Evolutionary conservation across 2,329 filamentous ascomycete species (phyloP).

Genomic region (Calonectria leucothoes): DNA sequence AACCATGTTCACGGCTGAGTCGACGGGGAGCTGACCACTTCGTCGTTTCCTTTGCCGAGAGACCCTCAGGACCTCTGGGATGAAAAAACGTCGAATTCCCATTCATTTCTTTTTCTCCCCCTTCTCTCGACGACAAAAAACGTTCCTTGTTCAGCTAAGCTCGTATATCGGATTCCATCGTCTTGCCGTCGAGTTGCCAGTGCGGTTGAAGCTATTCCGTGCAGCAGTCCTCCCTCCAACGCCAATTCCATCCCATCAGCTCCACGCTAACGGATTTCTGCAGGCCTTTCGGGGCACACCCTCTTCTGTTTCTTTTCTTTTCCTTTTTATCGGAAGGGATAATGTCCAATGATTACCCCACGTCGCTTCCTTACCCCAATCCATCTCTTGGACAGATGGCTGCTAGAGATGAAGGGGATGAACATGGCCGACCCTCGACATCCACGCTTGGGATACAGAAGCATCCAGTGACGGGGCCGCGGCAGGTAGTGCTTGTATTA

Average conservation of each 20-base stretch:
- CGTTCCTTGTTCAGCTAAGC: not conserved
- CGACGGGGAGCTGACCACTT: conserved; percentile 4
- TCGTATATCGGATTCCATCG: too few species aligned
- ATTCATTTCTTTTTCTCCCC: conserved; percentile 1
- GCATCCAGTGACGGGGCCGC: conserved; percentile 38
- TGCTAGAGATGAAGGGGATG: conserved; percentile 24
- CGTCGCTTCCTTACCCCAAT: conserved; percentile 50
- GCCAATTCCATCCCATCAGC: not conserved
- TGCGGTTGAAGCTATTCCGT: not conserved
- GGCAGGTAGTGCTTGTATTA: conserved; percentile 48
- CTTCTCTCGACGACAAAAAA: not conserved
- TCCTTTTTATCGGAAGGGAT: conserved; percentile 4
- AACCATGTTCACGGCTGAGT: conserved; percentile 30
- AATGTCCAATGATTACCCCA: conserved; percentile 43
- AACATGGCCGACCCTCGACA: conserved; percentile 3
- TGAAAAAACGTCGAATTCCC: conserved; percentile 27
- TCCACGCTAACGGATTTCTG: not conserved
- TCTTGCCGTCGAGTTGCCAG: not conserved
- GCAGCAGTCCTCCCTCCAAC: too few species aligned
- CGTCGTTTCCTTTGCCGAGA: not conserved
- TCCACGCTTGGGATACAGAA: conserved; percentile 33
- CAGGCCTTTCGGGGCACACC: not conserved
- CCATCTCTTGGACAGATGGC: conserved; percentile 46
- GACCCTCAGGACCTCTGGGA: conserved; percentile 23
- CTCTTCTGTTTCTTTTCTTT: too few species aligned